Evolutionary conservation across 139 green algal genomes (phyloP).

Genomic region (Yamagishiella unicocca): DNA sequence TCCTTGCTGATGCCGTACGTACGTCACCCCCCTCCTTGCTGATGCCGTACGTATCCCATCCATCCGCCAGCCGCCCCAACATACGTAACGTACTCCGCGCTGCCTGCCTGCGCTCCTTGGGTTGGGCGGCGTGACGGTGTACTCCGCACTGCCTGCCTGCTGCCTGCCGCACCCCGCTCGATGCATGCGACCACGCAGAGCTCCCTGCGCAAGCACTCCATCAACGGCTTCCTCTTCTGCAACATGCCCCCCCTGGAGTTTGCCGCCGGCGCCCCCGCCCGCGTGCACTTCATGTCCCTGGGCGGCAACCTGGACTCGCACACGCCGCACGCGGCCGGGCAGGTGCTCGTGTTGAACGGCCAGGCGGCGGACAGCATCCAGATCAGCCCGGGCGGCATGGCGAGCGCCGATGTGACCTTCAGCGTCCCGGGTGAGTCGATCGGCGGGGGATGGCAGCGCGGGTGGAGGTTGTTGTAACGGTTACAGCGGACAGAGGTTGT

Average conservation of each 20-base stretch:
- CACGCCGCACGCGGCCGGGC: conserved; percentile 64
- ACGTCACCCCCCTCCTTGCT: too few relatives aligned
- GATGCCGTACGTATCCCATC: too few relatives aligned
- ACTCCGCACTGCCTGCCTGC: too few relatives aligned
- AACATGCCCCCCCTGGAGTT: conserved; percentile 53
- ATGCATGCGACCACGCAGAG: conserved; percentile 22
- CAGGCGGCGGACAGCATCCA: not conserved
- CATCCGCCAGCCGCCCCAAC: too few relatives aligned
- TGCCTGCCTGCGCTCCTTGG: too few relatives aligned
- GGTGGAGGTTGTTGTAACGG: too few relatives aligned
- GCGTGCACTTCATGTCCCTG: not conserved
- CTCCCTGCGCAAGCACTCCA: conserved; percentile 61
- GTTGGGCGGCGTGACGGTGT: too few relatives aligned
- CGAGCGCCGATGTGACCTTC: not conserved
- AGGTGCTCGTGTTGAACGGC: not conserved
- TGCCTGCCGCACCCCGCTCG: too few relatives aligned
- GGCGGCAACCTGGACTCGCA: conserved; percentile 69
- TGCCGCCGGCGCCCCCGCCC: not conserved
- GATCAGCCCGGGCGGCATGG: not conserved
- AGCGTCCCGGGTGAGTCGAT: not conserved
- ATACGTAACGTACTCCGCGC: too few relatives aligned
- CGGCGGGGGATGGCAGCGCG: too few relatives aligned
- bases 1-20: too few relatives aligned
- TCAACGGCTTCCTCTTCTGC: conserved; percentile 76
- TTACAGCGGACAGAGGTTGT: too few relatives aligned